A percentile compares a stretch with the other conserved stretches of the same genome.
phyloP scores from a whole-genome alignment of 2,329 filamentous ascomycete species.

The Phaeosphaeriaceae sp. region DNA sequence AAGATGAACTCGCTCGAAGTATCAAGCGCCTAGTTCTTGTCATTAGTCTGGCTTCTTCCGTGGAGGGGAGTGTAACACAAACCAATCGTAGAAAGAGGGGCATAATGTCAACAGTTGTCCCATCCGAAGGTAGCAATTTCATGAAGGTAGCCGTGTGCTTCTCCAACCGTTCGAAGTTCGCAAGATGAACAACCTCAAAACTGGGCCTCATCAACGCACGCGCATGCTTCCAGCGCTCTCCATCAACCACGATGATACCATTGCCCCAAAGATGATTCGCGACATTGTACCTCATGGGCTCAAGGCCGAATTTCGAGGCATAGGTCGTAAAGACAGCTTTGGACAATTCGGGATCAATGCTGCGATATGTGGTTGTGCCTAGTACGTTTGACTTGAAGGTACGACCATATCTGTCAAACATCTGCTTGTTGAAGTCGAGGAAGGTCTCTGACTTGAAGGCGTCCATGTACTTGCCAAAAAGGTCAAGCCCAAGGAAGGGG shows the following conservation, averaged over 20 bases:
- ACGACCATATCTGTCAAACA: constrained; percentile 11
- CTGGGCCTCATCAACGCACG: constrained; percentile 9
- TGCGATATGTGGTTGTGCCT: constrained; percentile 11
- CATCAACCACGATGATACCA: constrained; percentile 15
- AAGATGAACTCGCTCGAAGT: constrained; percentile 25
- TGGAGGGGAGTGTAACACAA: too few relatives aligned
- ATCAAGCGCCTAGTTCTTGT: constrained; percentile 15
- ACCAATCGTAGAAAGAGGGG: constrained; percentile 17
- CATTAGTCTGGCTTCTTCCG: too few relatives aligned
- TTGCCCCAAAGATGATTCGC: constrained; percentile 12
- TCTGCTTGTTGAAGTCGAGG: constrained; percentile 6
- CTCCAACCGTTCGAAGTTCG: constrained; percentile 10
- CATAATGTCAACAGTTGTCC: constrained; percentile 11
- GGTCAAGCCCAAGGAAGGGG: constrained; percentile 17
- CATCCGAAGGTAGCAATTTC: constrained; percentile 13
- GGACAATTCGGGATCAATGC: constrained; percentile 14
- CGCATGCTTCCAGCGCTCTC: constrained; percentile 9
- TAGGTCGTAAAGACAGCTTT: constrained; percentile 14
- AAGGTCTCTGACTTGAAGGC: constrained; percentile 3
- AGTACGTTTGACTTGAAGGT: constrained; percentile 11
- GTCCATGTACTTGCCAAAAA: constrained; percentile 5
- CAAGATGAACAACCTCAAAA: constrained; percentile 14
- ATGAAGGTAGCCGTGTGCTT: constrained; percentile 12
- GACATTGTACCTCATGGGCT: constrained; percentile 8
- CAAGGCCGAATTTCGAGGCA: constrained; percentile 14